Conservation (phyloP, 202 grass and related monocot genomes). For the Zizania palustris region DNA sequence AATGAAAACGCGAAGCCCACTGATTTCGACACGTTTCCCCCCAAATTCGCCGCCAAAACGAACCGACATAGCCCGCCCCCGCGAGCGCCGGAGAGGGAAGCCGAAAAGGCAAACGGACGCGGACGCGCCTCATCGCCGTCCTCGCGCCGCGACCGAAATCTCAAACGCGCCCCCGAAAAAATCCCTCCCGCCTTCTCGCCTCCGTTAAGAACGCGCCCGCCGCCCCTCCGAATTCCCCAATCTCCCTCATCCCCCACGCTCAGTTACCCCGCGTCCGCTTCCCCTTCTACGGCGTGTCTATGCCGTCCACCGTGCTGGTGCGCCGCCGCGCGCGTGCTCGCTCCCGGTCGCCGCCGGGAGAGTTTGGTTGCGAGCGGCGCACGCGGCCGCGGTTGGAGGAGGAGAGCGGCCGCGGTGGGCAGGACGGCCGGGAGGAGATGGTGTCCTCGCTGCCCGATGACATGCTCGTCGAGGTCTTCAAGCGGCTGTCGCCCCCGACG, state of each 20-base stretch:
- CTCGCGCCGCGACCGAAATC: slow-evolving; percentile 32
- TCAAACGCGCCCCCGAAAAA: slow-evolving; percentile 32
- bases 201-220: slow-evolving; percentile 6
- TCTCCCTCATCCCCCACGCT: neutral
- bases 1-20: neutral
- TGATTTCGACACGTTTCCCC: neutral
- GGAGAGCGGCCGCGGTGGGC: neutral
- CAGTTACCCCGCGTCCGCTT: no score
- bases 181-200: slow-evolving; percentile 40
- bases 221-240: neutral
- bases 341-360: neutral
- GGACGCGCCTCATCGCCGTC: neutral
- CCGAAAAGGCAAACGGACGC: neutral
- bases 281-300: neutral
- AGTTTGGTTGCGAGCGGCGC: slow-evolving; percentile 3
- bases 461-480: slow-evolving; percentile 49
- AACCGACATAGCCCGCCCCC: neutral
- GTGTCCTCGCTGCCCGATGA: slow-evolving; percentile 37
- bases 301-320: neutral
- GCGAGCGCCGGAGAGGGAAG: neutral
- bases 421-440: neutral
- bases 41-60: neutral
- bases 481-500: slow-evolving; percentile 2
- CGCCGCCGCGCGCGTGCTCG: slow-evolving; percentile 12
- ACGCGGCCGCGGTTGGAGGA: neutral